Percentiles rank a stretch among this genome's conserved stretches.
Conservation (phyloP, 768 basidiomycete genomes). For the Inosperma sp. region DNA sequence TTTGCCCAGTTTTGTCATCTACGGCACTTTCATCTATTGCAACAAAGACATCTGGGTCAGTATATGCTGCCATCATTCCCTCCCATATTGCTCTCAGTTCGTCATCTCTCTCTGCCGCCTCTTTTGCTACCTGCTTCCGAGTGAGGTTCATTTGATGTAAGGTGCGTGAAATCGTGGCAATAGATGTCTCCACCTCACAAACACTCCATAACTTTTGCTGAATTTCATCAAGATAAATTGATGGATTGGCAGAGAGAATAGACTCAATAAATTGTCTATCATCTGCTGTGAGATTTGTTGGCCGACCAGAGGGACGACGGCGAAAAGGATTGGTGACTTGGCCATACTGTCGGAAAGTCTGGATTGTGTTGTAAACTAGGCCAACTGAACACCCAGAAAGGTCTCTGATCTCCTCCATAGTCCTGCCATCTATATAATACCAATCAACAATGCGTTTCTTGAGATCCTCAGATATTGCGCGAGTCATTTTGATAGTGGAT, state of each 20-base stretch:
- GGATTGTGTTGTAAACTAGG: constrained; percentile 4
- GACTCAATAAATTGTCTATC: constrained; percentile 22
- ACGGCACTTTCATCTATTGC: constrained; percentile 27
- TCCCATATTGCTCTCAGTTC: constrained; percentile 18
- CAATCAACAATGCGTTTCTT: not conserved
- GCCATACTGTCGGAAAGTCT: constrained; percentile 9
- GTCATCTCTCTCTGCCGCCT: constrained; percentile 29
- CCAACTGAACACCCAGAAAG: constrained; percentile 6
- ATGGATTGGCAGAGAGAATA: constrained; percentile 21
- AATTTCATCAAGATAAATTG: constrained; percentile 31
- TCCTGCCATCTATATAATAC: constrained; percentile 1
- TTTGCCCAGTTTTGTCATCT: constrained; percentile 24
- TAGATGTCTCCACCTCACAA: constrained; percentile 22
- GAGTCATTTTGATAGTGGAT: not conserved
- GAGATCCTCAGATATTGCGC: not conserved
- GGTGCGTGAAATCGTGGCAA: constrained; percentile 27
- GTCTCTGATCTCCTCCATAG: constrained; percentile 1
- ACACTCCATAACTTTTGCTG: constrained; percentile 19
- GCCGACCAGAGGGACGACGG: not conserved
- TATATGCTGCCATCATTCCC: constrained; percentile 1
- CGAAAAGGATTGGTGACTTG: constrained; percentile 1
- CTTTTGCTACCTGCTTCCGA: constrained; percentile 22
- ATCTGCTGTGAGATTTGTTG: not conserved
- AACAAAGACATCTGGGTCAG: constrained; percentile 19
- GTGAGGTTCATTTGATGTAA: constrained; percentile 19